A percentile compares a stretch with the other conserved stretches of the same genome.
Conservation (phyloP, 139 green algal species). For the Picochlorum costavermella region DNA sequence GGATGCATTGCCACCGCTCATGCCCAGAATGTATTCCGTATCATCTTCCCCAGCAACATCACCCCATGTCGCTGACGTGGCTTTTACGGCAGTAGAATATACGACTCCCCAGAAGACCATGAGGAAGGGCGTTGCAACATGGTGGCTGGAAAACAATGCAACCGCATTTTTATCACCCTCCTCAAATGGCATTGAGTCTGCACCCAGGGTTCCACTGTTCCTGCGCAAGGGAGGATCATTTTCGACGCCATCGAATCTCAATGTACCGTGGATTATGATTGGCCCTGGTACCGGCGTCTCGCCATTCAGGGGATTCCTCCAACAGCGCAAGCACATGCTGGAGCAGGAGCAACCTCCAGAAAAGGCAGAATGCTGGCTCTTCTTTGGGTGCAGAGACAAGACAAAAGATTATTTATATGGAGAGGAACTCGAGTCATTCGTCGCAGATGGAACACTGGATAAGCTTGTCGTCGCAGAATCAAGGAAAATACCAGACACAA, state of each 20-base stretch:
- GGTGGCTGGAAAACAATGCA: constrained; percentile 59
- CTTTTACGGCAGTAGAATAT: constrained; percentile 69
- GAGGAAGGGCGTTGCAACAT: constrained; percentile 64
- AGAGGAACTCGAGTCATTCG: constrained; percentile 61
- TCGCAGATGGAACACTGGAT: constrained; percentile 56
- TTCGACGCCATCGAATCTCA: constrained; percentile 42
- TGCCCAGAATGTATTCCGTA: constrained; percentile 84
- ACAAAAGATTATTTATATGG: constrained; percentile 81
- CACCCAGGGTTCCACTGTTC: constrained; percentile 54
- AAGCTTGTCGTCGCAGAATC: constrained; percentile 73
- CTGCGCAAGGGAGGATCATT: constrained; percentile 64
- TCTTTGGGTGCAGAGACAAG: constrained; percentile 70
- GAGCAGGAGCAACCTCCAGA: not conserved
- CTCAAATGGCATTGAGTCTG: not conserved
- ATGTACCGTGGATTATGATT: constrained; percentile 74
- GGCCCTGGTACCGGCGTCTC: constrained; percentile 83
- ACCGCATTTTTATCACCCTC: constrained; percentile 12
- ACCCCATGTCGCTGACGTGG: constrained; percentile 34
- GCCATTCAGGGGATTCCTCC: constrained; percentile 91
- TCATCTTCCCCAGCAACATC: constrained; percentile 33
- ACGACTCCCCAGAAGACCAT: constrained; percentile 27
- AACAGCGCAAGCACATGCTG: constrained; percentile 50
- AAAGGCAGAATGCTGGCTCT: constrained; percentile 38
- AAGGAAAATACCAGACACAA: constrained; percentile 28
- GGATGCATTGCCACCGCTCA: constrained; percentile 66